These are phyloP conservation scores for Wickerhamomyces strasburgensis DNA, from an alignment of 805 yeast genomes.

Conservation along the genomic window DNA sequence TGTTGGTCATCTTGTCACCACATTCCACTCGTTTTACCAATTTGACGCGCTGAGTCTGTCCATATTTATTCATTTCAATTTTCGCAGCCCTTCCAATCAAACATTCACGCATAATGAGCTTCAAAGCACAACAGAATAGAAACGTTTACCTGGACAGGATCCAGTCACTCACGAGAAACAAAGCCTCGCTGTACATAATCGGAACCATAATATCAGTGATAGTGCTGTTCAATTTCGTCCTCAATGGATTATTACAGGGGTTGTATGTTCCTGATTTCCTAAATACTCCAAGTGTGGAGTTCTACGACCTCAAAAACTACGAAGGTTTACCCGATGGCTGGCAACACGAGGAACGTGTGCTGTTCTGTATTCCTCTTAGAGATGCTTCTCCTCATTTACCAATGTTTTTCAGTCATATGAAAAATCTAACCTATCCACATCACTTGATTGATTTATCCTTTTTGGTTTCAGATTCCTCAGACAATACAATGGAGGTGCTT, in stretches of 20 bases:
- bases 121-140: background rate
- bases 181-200: slow-evolving; percentile 6
- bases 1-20: too few relatives aligned
- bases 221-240: slow-evolving; percentile 12
- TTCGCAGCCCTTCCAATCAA: slow-evolving; percentile 2
- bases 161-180: slow-evolving; percentile 1
- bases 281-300: slow-evolving; percentile 44
- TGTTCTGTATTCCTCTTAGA: slow-evolving; percentile 86
- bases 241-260: slow-evolving; percentile 7
- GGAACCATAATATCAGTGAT: slow-evolving; percentile 14
- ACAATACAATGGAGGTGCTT: slow-evolving; percentile 75
- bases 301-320: slow-evolving; percentile 67
- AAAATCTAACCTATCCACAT: slow-evolving; percentile 81
- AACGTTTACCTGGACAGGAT: slow-evolving; percentile 1
- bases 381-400: slow-evolving; percentile 90
- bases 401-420: slow-evolving; percentile 83
- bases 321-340: slow-evolving; percentile 76
- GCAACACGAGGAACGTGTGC: slow-evolving; percentile 73
- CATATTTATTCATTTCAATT: too few relatives aligned
- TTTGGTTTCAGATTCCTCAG: slow-evolving; percentile 85
- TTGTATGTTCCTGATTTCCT: slow-evolving; percentile 33
- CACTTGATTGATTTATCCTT: slow-evolving; percentile 79
- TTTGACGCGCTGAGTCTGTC: too few relatives aligned
- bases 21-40: too few relatives aligned
- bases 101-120: too few relatives aligned